Evolutionary conservation across 305 asterid species (phyloP), one percentile per base, ranked within the genome.

Genomic region (Fraxinus latifolia): DNA sequence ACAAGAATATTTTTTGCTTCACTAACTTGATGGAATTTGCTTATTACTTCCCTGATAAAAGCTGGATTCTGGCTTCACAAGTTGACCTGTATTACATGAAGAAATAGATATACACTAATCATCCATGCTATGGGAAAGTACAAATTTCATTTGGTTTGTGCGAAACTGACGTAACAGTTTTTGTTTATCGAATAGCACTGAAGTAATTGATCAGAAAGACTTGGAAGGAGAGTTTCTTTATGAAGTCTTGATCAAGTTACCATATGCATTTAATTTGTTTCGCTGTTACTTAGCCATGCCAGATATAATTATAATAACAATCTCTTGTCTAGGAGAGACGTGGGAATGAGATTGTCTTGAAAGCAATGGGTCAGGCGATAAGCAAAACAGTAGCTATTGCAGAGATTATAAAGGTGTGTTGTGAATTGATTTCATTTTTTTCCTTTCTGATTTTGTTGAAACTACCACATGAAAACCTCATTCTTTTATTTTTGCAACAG

Each of bases 351-450:
- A 95, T 94, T 82, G 97, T 93, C 81, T 86, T 95, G 88, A 95
- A 94, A 88, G 99, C 98, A 82, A 95, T 94, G 99, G 99, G 99
- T 17, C 97, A 92, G 87, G 99, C 98, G 5, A 93, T 95, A 81
- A 94, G 93, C 93, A 95, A 94, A 90, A 88, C 97, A 15, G 98
- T 95, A 68, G 97, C 94, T 74, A 87, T 94, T 85, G 91, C 97
- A 25, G 98, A 95, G 88, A 89, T 91, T 84, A 86, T 94, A 62
- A 95, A 95, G 99, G 99, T 91, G 79, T 44, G 74, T 50, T 80
- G 37, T 3, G 15, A 67, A 29, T 70, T 74, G 4, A 34, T 21
- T 74, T 76, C 15, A 19, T 76, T 74, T 6, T 74, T 8, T 55
- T 50, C 21, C 7, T 50, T 39, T 62, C n/a, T 32, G 31, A 77